A percentile compares a stretch with the other conserved stretches of the same genome.
Conservation (phyloP, 345 rosid genomes). For the Camelina hispida region DNA sequence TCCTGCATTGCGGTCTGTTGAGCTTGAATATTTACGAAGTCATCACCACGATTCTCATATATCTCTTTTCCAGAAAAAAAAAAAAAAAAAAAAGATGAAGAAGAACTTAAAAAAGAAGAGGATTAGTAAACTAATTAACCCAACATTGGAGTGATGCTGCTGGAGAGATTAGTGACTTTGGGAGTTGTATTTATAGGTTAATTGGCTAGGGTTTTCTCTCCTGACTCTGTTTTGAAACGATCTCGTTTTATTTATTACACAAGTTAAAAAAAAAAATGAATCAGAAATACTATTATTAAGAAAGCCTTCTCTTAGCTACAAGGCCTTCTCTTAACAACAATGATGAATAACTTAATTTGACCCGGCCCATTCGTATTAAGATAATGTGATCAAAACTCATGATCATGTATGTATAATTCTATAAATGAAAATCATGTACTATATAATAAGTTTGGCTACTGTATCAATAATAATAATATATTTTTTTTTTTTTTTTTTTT, state of each 20-base stretch:
- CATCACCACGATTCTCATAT: slow-evolving; percentile 55
- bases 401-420: too few species aligned
- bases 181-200: not conserved
- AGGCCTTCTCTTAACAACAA: too few species aligned
- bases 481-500: too few species aligned
- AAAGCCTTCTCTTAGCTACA: not conserved
- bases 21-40: slow-evolving; percentile 76
- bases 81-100: not conserved
- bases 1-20: slow-evolving; percentile 93
- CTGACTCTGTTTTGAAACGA: not conserved
- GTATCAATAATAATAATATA: too few species aligned
- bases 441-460: too few species aligned
- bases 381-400: too few species aligned
- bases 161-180: not conserved
- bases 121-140: not conserved
- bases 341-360: too few species aligned
- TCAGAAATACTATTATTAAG: not conserved
- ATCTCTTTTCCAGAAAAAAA: not conserved
- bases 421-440: too few species aligned
- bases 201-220: slow-evolving; percentile 19
- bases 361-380: too few species aligned
- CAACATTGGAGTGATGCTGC: not conserved
- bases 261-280: not conserved
- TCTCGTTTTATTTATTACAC: not conserved
- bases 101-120: not conserved